These are phyloP conservation scores for Pseudogymnoascus sp. DNA, from an alignment of 2,329 filamentous ascomycete genomes.

Conservation along the genomic window DNA sequence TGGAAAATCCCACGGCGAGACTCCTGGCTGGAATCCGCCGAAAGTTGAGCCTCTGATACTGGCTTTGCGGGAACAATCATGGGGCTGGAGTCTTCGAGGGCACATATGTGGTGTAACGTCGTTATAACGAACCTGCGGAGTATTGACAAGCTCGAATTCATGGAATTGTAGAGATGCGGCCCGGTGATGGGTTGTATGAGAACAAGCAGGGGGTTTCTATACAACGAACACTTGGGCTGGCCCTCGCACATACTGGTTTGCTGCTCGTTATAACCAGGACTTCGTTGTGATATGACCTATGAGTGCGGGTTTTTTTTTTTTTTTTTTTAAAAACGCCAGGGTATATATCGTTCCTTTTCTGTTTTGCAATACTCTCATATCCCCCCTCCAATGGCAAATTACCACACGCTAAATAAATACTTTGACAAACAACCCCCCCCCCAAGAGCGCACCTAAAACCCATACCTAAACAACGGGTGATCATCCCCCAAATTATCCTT, in stretches of 20 bases:
- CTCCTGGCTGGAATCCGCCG: background rate
- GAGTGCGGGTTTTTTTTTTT: background rate
- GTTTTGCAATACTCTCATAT: background rate
- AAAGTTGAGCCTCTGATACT: background rate
- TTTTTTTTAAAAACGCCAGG: background rate
- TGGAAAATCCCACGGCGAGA: background rate
- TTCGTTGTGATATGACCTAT: too few relatives aligned
- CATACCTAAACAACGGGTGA: background rate
- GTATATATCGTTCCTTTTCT: background rate
- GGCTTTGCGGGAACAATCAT: too few relatives aligned
- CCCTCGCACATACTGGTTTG: too few relatives aligned
- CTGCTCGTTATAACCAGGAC: too few relatives aligned
- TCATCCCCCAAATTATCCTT: constrained; percentile 5
- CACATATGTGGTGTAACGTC: too few relatives aligned
- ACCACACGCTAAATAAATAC: background rate
- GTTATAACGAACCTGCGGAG: too few relatives aligned
- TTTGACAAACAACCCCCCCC: background rate
- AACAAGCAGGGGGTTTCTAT: too few relatives aligned
- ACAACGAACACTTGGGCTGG: too few relatives aligned
- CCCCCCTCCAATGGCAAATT: background rate
- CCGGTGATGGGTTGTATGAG: too few relatives aligned
- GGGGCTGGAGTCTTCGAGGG: too few relatives aligned
- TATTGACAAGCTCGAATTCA: too few relatives aligned
- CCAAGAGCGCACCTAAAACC: background rate
- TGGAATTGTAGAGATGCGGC: too few relatives aligned